Percentiles rank a stretch among this genome's conserved stretches.
Evolutionary conservation across 768 basidiomycete genomes (phyloP).

Genomic region (Boletellus emodensis): DNA sequence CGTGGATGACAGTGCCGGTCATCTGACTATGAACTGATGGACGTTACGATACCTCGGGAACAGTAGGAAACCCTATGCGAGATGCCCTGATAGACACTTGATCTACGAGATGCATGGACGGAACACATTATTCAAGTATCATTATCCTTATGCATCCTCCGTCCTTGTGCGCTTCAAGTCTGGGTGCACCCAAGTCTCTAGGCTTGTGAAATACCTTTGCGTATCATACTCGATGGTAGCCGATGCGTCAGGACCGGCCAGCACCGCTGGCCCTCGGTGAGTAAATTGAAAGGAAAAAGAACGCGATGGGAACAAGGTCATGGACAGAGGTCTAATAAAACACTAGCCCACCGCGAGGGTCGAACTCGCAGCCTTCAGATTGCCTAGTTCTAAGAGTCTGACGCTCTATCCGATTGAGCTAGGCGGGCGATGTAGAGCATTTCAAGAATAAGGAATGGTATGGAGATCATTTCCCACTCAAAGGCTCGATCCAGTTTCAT

Average conservation of each 20-base stretch:
- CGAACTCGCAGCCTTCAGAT: conserved; percentile 64
- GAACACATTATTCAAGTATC: conserved; percentile 18
- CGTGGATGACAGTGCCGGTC: conserved; percentile 50
- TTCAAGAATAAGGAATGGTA: not conserved
- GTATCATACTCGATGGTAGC: too few relatives aligned
- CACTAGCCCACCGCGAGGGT: conserved; percentile 59
- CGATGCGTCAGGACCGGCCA: too few relatives aligned
- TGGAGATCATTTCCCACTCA: not conserved
- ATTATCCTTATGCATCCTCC: conserved; percentile 11
- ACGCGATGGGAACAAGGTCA: not conserved
- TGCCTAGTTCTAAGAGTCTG: conserved; percentile 52
- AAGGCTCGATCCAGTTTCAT: not conserved
- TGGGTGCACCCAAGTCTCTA: not conserved
- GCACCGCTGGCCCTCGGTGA: too few relatives aligned
- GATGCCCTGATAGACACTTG: conserved; percentile 4
- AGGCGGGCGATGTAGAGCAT: conserved; percentile 40
- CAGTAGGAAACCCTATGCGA: not conserved
- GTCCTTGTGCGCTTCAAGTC: not conserved
- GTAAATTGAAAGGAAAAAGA: not conserved
- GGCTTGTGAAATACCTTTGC: too few relatives aligned
- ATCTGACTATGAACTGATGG: conserved; percentile 18
- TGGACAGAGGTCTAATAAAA: not conserved
- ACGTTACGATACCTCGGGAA: conserved; percentile 17
- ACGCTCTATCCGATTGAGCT: conserved; percentile 69
- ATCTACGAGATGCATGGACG: conserved; percentile 11